phyloP scores from a whole-genome alignment of 2,329 filamentous ascomycete genomes.

The Zymoseptoria tritici region DNA sequence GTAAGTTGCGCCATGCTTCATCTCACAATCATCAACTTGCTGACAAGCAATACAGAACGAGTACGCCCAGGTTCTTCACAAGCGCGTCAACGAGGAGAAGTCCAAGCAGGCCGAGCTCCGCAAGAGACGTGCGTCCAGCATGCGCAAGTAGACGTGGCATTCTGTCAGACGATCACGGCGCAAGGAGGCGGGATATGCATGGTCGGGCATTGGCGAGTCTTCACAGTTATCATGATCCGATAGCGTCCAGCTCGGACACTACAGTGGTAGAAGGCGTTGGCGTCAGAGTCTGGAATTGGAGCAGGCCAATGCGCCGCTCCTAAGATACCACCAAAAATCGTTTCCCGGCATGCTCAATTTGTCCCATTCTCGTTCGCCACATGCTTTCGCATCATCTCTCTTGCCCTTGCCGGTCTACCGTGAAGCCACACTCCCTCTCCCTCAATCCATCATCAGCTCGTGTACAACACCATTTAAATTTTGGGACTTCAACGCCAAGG shows the following conservation, averaged over 20 bases:
- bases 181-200: conserved; percentile 13
- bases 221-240: conserved; percentile 9
- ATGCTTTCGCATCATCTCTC: neutral
- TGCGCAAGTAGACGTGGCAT: conserved; percentile 60
- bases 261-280: conserved; percentile 9
- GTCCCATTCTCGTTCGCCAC: neutral
- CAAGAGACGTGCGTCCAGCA: conserved; percentile 95
- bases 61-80: conserved; percentile 91
- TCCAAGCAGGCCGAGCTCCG: conserved; percentile 84
- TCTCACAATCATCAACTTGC: too few relatives aligned
- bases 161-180: conserved; percentile 6
- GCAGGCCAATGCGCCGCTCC: conserved; percentile 7
- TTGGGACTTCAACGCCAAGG: neutral
- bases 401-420: neutral
- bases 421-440: neutral
- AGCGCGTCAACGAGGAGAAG: conserved; percentile 96
- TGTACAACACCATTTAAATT: neutral
- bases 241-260: neutral
- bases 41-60: conserved; percentile 64
- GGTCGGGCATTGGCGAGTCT: conserved; percentile 4
- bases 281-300: conserved; percentile 1
- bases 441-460: neutral
- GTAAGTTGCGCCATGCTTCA: too few relatives aligned
- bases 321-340: conserved; percentile 13
- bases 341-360: conserved; percentile 3